Conservation (phyloP, 2,329 filamentous ascomycete species). For the Huntiella abstrusa region DNA sequence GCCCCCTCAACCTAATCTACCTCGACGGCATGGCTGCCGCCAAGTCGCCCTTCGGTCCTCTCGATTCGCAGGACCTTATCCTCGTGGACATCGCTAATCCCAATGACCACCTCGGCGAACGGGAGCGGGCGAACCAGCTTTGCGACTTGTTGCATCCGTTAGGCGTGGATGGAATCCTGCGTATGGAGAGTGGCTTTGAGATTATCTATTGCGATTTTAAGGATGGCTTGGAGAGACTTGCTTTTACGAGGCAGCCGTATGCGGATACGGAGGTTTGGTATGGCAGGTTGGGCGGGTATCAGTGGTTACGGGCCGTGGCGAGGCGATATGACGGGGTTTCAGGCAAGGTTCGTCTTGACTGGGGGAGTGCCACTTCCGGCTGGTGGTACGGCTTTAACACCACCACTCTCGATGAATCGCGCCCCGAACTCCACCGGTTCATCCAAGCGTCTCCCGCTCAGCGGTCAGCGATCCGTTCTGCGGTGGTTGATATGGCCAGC, state of each 20-base stretch:
- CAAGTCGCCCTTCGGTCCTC: constrained; percentile 44
- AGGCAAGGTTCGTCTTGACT: constrained; percentile 24
- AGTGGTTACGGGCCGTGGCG: constrained; percentile 23
- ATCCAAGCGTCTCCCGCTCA: constrained; percentile 16
- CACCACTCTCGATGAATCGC: constrained; percentile 21
- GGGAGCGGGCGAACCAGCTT: constrained; percentile 30
- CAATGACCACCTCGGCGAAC: constrained; percentile 20
- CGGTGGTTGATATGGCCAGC: constrained; percentile 24
- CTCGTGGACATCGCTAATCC: constrained; percentile 25
- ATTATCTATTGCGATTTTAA: constrained; percentile 48
- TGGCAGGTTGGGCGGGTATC: constrained; percentile 18
- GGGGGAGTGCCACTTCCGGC: constrained; percentile 31
- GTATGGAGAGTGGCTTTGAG: constrained; percentile 54
- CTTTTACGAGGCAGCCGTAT: constrained; percentile 17
- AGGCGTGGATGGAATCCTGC: constrained; percentile 47
- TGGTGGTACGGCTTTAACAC: constrained; percentile 33
- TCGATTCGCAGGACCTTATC: constrained; percentile 47
- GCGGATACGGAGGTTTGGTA: constrained; percentile 11
- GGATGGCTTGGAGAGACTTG: constrained; percentile 22
- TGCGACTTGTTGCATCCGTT: constrained; percentile 33
- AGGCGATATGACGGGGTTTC: constrained; percentile 29
- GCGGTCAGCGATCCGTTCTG: constrained; percentile 20
- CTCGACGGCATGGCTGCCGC: constrained; percentile 52
- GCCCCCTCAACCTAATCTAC: constrained; percentile 42
- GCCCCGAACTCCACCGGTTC: constrained; percentile 19